Evolutionary conservation across 352 stramenopile genomes (phyloP).

Genomic region (Globisporangium alternatum): DNA sequence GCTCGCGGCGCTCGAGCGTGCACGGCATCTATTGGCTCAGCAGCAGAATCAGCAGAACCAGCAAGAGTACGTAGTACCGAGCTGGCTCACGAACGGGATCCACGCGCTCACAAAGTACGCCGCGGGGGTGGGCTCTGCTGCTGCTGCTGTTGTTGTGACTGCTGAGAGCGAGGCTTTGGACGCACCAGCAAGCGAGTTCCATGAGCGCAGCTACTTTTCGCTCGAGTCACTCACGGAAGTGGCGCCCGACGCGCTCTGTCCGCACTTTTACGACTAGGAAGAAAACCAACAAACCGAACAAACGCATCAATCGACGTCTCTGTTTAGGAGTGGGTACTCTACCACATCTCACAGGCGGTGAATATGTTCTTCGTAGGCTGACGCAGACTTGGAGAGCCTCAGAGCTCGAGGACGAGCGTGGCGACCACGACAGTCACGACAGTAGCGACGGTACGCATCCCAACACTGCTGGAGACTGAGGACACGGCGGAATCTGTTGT

Average conservation of each 20-base stretch:
- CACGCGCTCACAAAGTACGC: conserved; percentile 33
- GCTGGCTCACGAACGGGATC: conserved; percentile 28
- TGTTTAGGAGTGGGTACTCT: not conserved
- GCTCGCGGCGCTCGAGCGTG: conserved; percentile 47
- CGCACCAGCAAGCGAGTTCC: conserved; percentile 36
- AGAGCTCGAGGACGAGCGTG: not conserved
- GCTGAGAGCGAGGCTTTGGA: no score
- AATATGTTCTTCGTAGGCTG: not conserved
- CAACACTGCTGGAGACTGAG: not conserved
- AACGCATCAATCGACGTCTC: not conserved
- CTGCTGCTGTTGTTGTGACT: no score
- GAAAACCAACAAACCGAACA: not conserved
- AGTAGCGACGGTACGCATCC: not conserved
- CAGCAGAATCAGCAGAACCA: not conserved
- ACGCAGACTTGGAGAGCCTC: not conserved
- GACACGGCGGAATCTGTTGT: not conserved
- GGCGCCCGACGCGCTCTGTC: conserved; percentile 48
- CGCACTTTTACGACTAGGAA: conserved; percentile 39
- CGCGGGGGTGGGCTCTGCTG: not conserved
- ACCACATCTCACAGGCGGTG: not conserved
- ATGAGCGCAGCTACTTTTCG: conserved; percentile 59
- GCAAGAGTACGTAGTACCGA: not conserved
- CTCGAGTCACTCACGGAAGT: conserved; percentile 56
- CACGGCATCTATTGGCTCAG: conserved; percentile 32
- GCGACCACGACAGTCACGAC: not conserved